Conservation (phyloP, 2,329 filamentous ascomycete genomes). For the Claviceps arundinis region DNA sequence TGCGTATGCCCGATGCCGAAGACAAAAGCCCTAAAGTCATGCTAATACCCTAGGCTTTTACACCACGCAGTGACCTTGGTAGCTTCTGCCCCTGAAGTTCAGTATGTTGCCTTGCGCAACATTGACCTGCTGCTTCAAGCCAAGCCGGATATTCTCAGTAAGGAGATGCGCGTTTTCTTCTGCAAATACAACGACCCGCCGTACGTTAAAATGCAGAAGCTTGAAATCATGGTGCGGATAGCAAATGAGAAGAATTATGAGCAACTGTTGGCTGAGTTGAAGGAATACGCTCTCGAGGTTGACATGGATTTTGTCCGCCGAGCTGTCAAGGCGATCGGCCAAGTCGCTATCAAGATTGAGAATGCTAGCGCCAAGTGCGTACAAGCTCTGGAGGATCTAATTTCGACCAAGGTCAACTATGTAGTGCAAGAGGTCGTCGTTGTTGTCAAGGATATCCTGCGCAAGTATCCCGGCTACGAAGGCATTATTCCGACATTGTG, state of each 20-base stretch:
- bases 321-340: constrained; percentile 89
- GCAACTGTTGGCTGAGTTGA: constrained; percentile 83
- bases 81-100: constrained; percentile 89
- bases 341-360: constrained; percentile 98
- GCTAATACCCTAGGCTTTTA: neutral
- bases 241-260: constrained; percentile 95
- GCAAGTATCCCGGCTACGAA: constrained; percentile 95
- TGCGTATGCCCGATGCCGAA: constrained; percentile 26
- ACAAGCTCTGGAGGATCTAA: constrained; percentile 81
- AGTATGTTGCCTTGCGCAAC: constrained; percentile 92
- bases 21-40: neutral
- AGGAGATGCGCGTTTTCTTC: constrained; percentile 96
- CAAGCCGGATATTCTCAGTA: constrained; percentile 91
- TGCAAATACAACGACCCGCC: constrained; percentile 99
- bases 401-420: constrained; percentile 97
- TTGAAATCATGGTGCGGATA: constrained; percentile 99
- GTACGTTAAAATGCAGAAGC: constrained; percentile 93
- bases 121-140: constrained; percentile 93
- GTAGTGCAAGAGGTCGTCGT: constrained; percentile 97
- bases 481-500: constrained; percentile 95
- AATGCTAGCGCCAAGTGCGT: constrained; percentile 90
- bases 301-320: constrained; percentile 98
- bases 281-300: constrained; percentile 94
- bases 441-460: constrained; percentile 97
- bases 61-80: constrained; percentile 69